A percentile compares a stretch with the other conserved stretches of the same genome.
Evolutionary conservation across 805 yeast genomes (phyloP).

Genomic region (Maudiozyma pseudohumilis): DNA sequence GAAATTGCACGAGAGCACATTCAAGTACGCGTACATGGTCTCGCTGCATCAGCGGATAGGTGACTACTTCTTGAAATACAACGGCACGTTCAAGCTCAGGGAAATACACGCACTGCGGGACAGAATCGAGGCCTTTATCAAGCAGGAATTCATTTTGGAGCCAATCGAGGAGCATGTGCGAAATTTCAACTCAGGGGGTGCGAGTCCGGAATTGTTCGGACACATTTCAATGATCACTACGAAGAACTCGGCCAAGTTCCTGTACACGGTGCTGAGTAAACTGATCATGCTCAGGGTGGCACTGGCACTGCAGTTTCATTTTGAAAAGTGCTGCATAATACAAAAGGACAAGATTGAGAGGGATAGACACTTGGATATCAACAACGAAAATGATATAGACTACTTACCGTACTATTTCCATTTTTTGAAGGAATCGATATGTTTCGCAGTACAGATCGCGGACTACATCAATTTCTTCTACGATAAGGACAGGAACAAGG

Average conservation of each 20-base stretch:
- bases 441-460: conserved; percentile 1
- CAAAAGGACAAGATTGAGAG: neutral
- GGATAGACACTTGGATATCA: neutral
- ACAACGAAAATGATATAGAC: neutral
- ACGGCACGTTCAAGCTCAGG: conserved; percentile 8
- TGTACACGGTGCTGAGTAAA: conserved; percentile 19
- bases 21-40: conserved; percentile 18
- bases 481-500: conserved; percentile 10
- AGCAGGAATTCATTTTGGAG: conserved; percentile 8
- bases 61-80: conserved; percentile 14
- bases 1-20: conserved; percentile 16
- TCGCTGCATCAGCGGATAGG: conserved; percentile 18
- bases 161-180: neutral
- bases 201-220: conserved; percentile 3
- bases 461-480: conserved; percentile 15
- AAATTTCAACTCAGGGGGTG: neutral
- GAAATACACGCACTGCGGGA: conserved; percentile 12
- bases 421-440: conserved; percentile 12
- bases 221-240: conserved; percentile 7
- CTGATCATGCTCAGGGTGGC: conserved; percentile 19
- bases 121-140: conserved; percentile 12
- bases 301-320: conserved; percentile 22
- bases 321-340: conserved; percentile 11
- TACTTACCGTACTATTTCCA: conserved; percentile 13
- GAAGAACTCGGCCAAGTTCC: conserved; percentile 13